Evolutionary conservation across 139 green algal genomes (phyloP).

Genomic region (Pseudopediastrum boryanum): DNA sequence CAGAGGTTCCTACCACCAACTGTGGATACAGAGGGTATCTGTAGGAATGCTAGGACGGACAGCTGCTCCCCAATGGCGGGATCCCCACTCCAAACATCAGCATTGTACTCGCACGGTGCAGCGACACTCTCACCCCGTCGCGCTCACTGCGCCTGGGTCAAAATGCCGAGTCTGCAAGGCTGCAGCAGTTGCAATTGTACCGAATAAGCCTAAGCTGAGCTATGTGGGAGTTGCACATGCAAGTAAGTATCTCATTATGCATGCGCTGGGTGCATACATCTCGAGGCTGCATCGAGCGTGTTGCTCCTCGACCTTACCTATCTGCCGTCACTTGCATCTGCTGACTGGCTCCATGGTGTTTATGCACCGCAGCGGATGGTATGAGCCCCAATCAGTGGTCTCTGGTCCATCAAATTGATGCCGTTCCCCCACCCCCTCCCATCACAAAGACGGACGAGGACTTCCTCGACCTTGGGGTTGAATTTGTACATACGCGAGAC

Average conservation of each 20-base stretch:
- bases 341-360: slow-evolving; percentile 22
- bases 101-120: too few species aligned
- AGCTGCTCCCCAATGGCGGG: too few species aligned
- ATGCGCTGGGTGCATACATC: background rate
- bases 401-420: background rate
- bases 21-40: too few species aligned
- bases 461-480: slow-evolving; percentile 67
- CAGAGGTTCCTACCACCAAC: too few species aligned
- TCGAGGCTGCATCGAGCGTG: background rate
- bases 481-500: slow-evolving; percentile 73
- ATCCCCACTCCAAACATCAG: too few species aligned
- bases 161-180: too few species aligned
- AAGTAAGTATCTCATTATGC: background rate
- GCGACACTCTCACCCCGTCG: too few species aligned
- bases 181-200: slow-evolving; percentile 18
- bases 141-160: too few species aligned
- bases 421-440: slow-evolving; percentile 4
- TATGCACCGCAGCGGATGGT: slow-evolving; percentile 15
- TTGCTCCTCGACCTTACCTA: background rate
- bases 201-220: slow-evolving; percentile 27
- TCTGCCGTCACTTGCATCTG: background rate
- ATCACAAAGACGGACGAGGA: slow-evolving; percentile 53
- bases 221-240: slow-evolving; percentile 16
- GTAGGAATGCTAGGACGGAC: too few species aligned
- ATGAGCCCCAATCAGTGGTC: background rate